Conservation (phyloP, 2,329 filamentous ascomycete genomes). For the Epichloe coenophiala region DNA sequence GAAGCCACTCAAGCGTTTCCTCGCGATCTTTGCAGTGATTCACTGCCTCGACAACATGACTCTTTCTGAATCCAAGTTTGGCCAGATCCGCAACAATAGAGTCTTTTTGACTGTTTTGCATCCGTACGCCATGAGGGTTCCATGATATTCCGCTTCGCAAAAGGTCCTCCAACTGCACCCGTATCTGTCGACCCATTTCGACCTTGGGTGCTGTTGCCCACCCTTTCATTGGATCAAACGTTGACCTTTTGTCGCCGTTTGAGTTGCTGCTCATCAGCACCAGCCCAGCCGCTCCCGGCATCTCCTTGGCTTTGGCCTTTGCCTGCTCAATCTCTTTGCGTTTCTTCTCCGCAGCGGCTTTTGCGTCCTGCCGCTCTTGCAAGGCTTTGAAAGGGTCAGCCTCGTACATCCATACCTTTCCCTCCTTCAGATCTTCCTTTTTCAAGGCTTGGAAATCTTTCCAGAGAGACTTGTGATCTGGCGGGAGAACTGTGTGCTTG, state of each 20-base stretch:
- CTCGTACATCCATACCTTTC: slow-evolving; percentile 80
- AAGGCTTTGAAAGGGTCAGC: slow-evolving; percentile 82
- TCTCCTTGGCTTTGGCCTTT: slow-evolving; percentile 53
- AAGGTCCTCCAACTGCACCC: slow-evolving; percentile 65
- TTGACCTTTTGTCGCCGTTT: slow-evolving; percentile 17
- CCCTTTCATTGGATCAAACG: slow-evolving; percentile 46
- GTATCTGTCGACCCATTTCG: slow-evolving; percentile 76
- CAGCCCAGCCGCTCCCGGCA: slow-evolving; percentile 44
- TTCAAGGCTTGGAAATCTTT: slow-evolving; percentile 81
- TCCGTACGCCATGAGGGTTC: slow-evolving; percentile 66
- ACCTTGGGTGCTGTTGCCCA: slow-evolving; percentile 83
- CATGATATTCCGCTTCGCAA: slow-evolving; percentile 68
- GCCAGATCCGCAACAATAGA: slow-evolving; percentile 59
- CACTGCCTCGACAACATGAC: slow-evolving; percentile 79
- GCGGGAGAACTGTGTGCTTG: slow-evolving; percentile 85
- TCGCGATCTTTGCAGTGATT: slow-evolving; percentile 81
- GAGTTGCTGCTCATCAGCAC: slow-evolving; percentile 36
- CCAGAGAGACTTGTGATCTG: slow-evolving; percentile 81
- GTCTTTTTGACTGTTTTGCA: slow-evolving; percentile 43
- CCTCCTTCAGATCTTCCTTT: slow-evolving; percentile 63
- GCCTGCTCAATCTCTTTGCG: slow-evolving; percentile 55
- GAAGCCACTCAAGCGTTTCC: slow-evolving; percentile 87
- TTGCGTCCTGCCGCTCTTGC: slow-evolving; percentile 67
- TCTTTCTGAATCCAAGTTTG: slow-evolving; percentile 73
- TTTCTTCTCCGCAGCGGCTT: slow-evolving; percentile 65